These are phyloP conservation scores for Paspalum vaginatum DNA, from an alignment of 176 grass and related monocot species.

Conservation along the genomic window DNA sequence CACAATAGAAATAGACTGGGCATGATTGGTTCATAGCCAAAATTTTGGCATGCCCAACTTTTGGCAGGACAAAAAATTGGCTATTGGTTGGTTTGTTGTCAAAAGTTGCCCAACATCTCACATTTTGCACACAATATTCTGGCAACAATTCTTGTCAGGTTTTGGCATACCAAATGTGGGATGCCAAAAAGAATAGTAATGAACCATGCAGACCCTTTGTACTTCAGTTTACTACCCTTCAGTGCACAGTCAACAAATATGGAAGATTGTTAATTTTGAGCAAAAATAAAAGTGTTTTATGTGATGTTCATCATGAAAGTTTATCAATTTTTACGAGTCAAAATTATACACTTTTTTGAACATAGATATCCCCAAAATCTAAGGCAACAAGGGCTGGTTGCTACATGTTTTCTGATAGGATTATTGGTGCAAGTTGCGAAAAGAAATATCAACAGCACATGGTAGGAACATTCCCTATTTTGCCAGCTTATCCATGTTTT, in stretches of 20 bases:
- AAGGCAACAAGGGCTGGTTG: neutral
- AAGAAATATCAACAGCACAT: neutral
- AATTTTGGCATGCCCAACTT: too few species aligned
- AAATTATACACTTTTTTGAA: neutral
- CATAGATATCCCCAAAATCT: neutral
- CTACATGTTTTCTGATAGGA: neutral
- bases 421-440: neutral
- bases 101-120: too few species aligned
- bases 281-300: neutral
- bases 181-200: too few species aligned
- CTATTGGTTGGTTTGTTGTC: too few species aligned
- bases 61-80: too few species aligned
- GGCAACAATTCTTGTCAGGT: too few species aligned
- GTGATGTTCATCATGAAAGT: neutral
- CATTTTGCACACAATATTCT: too few species aligned
- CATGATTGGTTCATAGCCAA: too few species aligned
- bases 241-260: neutral
- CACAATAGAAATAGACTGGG: too few species aligned
- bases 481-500: neutral
- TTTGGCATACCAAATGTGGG: too few species aligned
- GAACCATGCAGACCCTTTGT: too few species aligned
- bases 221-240: neutral
- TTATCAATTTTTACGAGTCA: neutral
- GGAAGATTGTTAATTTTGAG: neutral
- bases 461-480: neutral